Conservation (phyloP, 495 filamentous ascomycete species). For the Emericellopsis terricola region DNA sequence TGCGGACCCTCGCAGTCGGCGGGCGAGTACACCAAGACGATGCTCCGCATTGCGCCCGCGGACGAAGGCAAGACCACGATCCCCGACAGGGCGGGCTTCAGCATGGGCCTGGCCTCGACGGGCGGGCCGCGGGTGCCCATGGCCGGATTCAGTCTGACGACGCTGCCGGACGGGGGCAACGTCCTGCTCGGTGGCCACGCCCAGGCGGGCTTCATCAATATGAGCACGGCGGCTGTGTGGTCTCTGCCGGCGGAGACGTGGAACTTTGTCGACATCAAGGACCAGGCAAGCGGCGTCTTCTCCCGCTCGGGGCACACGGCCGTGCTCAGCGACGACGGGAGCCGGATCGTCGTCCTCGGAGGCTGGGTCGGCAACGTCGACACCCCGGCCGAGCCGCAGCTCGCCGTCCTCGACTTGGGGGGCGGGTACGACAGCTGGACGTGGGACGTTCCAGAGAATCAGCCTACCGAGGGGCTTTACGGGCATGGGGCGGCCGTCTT, state of each 20-base stretch:
- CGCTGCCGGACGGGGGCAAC: conserved; percentile 32
- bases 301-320: conserved; percentile 77
- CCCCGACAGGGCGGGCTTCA: conserved; percentile 12
- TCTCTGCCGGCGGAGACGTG: conserved; percentile 72
- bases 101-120: conserved; percentile 8
- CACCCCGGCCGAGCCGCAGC: conserved; percentile 58
- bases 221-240: conserved; percentile 79
- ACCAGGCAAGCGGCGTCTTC: conserved; percentile 29
- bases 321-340: conserved; percentile 60
- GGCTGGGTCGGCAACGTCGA: conserved; percentile 77
- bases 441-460: conserved; percentile 46
- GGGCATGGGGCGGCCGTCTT: conserved; percentile 77
- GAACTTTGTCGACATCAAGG: conserved; percentile 49
- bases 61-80: conserved; percentile 13
- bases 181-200: conserved; percentile 82
- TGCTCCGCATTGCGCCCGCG: conserved; percentile 37
- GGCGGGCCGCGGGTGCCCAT: conserved; percentile 48
- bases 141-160: conserved; percentile 73
- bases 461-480: conserved; percentile 45
- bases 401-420: conserved; percentile 57
- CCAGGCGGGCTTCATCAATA: conserved; percentile 69
- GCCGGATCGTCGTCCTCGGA: conserved; percentile 55
- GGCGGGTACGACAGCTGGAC: conserved; percentile 56
- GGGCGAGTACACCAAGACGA: conserved; percentile 60
- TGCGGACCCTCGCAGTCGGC: conserved; percentile 45